A percentile compares a stretch with the other conserved stretches of the same genome.
These are phyloP conservation scores for Globisporangium cederbergense DNA, from an alignment of 352 stramenopile species.

Conservation along the genomic window DNA sequence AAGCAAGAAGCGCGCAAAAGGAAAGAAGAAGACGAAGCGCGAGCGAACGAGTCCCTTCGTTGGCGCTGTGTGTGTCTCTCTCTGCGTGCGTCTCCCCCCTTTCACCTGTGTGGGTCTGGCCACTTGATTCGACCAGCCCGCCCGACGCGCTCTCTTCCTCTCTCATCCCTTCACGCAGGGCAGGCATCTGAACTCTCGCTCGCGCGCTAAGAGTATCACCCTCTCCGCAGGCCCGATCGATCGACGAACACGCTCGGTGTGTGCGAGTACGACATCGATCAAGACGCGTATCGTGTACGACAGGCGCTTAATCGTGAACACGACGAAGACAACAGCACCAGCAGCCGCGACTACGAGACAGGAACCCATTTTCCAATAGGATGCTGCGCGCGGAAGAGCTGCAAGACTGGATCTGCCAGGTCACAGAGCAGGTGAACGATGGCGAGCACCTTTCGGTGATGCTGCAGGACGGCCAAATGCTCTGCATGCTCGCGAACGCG, in stretches of 20 bases:
- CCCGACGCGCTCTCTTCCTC: neutral
- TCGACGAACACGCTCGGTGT: neutral
- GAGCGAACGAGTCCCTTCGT: neutral
- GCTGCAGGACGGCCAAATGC: slow-evolving; percentile 81
- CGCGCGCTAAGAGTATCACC: neutral
- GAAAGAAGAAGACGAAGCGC: neutral
- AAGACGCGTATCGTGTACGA: neutral
- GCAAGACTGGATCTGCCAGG: slow-evolving; percentile 81
- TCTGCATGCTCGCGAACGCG: slow-evolving; percentile 82
- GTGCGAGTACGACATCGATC: too few relatives aligned
- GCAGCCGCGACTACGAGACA: neutral
- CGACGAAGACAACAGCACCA: neutral
- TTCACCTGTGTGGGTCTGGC: neutral
- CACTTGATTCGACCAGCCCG: neutral
- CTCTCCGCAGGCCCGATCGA: neutral
- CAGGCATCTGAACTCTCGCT: too few relatives aligned
- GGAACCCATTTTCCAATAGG: neutral
- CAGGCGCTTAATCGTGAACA: neutral
- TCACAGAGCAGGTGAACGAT: slow-evolving; percentile 66
- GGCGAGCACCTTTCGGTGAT: slow-evolving; percentile 79
- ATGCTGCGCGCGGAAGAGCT: slow-evolving; percentile 80
- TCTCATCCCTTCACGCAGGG: neutral
- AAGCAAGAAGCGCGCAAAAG: neutral
- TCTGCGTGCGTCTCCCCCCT: neutral
- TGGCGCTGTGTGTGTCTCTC: neutral